Evolutionary conservation across 2,329 filamentous ascomycete genomes (phyloP), one percentile per base, ranked within the genome.

Genomic region (Aspergillus versicolor): DNA sequence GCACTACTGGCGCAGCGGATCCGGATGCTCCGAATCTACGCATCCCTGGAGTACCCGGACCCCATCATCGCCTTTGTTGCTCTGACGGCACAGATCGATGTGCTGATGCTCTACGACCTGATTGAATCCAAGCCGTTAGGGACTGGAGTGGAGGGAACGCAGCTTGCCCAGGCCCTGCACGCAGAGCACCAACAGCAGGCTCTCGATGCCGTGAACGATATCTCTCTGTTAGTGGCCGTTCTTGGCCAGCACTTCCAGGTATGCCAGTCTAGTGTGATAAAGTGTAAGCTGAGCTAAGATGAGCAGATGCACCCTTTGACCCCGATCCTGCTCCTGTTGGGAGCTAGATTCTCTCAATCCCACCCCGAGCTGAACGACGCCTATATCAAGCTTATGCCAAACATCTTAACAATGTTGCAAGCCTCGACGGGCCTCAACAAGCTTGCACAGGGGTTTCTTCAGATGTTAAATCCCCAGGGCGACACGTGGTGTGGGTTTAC

Each of bases 201-300:
- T 5, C 19, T 19, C 11, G 41, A 43, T 43, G 41, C 41, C 4
- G 41, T 43, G 41, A 43, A 7, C 2, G 41, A 43, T 43, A 43
- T 43, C 41, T 43, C 41, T 19, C 41, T 43, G 41, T 2, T 43
- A 19, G 41, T 43, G 19, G 41, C 41, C 19, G n/a, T 43, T 6
- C 41, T 43, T 15, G 41, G 41, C 41, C 41, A 43, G 4, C 41
- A 43, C 12, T 62, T 61, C 30, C 59, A 59, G 51, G 61, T 61
- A 34, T 4, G 22, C 44, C 17, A 17, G 5, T 19, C 15, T 7
- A 12, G 2, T 19, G 15, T 34, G 11, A 21, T 17, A 22, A 19
- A 19, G 11, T 43, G n/a, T 21, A 43, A 43, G 41, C 30, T 48
- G 5, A 48, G 12, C 24, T 27, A 27, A 27, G 24, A 27, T 6